These are phyloP conservation scores for Corylus heterophylla DNA, from an alignment of 306 rosid genomes.

Conservation along the genomic window DNA sequence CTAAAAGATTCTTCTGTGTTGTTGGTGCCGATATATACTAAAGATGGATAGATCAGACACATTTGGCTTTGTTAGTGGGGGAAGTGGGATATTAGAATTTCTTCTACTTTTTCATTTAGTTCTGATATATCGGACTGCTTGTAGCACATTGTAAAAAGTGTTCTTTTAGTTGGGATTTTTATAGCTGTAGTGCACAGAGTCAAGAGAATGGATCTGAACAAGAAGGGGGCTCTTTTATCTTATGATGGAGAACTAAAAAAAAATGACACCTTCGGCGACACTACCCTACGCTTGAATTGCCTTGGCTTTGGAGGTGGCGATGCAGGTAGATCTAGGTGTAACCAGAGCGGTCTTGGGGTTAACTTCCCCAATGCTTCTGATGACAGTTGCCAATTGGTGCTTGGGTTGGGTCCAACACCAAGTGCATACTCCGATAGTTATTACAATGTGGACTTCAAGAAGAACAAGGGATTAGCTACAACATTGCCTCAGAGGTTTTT, in stretches of 20 bases:
- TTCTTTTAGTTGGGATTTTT: conserved; percentile 43
- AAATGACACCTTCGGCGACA: conserved; percentile 65
- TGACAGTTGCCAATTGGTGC: conserved; percentile 87
- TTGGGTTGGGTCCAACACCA: conserved; percentile 94
- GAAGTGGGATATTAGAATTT: conserved; percentile 43
- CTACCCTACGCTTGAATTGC: conserved; percentile 67
- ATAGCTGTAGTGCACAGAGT: conserved; percentile 36
- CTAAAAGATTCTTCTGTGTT: conserved; percentile 27
- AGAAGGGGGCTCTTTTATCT: conserved; percentile 51
- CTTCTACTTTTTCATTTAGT: conserved; percentile 29
- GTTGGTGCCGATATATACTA: conserved; percentile 23
- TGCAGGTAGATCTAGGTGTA: conserved; percentile 42
- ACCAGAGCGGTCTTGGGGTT: conserved; percentile 43
- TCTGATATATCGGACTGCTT: conserved; percentile 33
- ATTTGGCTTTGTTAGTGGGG: conserved; percentile 92
- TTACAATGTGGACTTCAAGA: conserved; percentile 40
- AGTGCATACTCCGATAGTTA: conserved; percentile 63
- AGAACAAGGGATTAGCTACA: conserved; percentile 45
- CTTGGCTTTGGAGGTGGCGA: conserved; percentile 58
- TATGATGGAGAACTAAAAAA: conserved; percentile 55
- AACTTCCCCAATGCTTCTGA: conserved; percentile 55
- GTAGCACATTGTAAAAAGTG: conserved; percentile 39
- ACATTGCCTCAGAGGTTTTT: conserved; percentile 45
- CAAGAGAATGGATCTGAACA: conserved; percentile 80
- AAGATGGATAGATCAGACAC: conserved; percentile 89